A percentile compares a stretch with the other conserved stretches of the same genome.
These are phyloP conservation scores for Pelargonium cotyledonis DNA, from an alignment of 441 rosid species.

Conservation along the genomic window DNA sequence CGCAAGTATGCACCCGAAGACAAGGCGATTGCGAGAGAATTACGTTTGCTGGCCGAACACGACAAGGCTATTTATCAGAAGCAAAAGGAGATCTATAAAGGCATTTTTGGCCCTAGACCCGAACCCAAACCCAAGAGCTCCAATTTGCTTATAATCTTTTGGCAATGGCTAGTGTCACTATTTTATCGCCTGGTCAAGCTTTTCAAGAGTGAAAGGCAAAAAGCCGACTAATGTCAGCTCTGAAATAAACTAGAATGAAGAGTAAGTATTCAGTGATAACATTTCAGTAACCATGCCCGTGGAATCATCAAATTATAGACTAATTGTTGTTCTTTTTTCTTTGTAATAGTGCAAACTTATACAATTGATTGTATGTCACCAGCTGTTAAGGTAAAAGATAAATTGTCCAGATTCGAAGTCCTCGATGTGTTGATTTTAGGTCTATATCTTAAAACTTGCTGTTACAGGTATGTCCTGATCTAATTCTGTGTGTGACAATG, in stretches of 20 bases:
- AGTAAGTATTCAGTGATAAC: neutral
- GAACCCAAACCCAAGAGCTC: slow-evolving; percentile 34
- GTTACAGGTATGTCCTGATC: neutral
- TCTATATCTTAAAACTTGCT: neutral
- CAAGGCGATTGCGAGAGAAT: slow-evolving; percentile 66
- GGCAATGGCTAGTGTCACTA: slow-evolving; percentile 64
- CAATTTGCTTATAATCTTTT: slow-evolving; percentile 42
- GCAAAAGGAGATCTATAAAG: slow-evolving; percentile 84
- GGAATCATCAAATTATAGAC: neutral
- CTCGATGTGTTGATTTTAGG: neutral
- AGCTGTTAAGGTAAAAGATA: neutral
- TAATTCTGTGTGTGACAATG: no score
- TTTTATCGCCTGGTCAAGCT: slow-evolving; percentile 23
- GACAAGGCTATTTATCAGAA: slow-evolving; percentile 73
- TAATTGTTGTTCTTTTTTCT: neutral
- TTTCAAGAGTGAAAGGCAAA: slow-evolving; percentile 35
- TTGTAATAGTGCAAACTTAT: neutral
- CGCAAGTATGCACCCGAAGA: slow-evolving; percentile 78
- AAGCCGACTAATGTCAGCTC: slow-evolving; percentile 32
- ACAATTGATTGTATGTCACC: neutral
- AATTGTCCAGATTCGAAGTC: neutral
- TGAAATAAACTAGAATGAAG: neutral
- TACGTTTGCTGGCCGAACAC: slow-evolving; percentile 70
- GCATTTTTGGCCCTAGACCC: slow-evolving; percentile 67
- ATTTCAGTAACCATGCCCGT: no score